Evolutionary conservation across 352 stramenopile genomes (phyloP).

Genomic region (Globisporangium iwayamae): DNA sequence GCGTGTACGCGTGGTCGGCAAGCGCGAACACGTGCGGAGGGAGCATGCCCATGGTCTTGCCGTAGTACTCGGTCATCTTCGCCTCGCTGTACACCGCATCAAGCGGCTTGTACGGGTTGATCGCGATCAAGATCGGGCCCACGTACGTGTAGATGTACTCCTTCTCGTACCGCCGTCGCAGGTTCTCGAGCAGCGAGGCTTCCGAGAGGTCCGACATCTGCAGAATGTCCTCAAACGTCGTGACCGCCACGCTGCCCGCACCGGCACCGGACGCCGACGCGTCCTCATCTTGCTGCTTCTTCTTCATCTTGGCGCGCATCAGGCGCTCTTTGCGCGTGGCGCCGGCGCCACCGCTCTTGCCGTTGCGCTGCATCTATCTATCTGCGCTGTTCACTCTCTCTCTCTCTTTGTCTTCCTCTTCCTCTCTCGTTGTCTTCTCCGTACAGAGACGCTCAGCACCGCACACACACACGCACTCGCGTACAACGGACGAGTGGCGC

Average conservation of each 20-base stretch:
- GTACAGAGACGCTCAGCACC: not conserved
- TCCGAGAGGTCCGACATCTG: conserved; percentile 90
- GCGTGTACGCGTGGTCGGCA: conserved; percentile 86
- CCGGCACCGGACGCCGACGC: conserved; percentile 28
- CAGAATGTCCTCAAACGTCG: conserved; percentile 85
- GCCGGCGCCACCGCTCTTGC: conserved; percentile 25
- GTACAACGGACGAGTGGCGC: not conserved
- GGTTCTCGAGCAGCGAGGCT: conserved; percentile 84
- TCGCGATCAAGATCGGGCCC: conserved; percentile 87
- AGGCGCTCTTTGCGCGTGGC: conserved; percentile 77
- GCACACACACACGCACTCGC: not conserved
- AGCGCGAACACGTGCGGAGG: conserved; percentile 90
- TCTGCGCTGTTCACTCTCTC: not conserved
- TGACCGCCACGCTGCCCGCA: conserved; percentile 11
- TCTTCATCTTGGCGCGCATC: conserved; percentile 85
- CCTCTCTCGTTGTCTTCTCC: conserved; percentile 7
- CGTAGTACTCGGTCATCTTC: conserved; percentile 89
- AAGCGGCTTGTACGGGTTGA: conserved; percentile 90
- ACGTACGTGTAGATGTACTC: conserved; percentile 95
- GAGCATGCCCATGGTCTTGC: conserved; percentile 70
- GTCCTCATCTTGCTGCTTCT: conserved; percentile 77
- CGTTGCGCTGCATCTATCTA: conserved; percentile 35
- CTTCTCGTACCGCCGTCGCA: conserved; percentile 89
- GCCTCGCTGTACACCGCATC: conserved; percentile 60
- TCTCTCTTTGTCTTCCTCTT: not conserved